Percentiles rank a stretch among this genome's conserved stretches.
phyloP scores from a whole-genome alignment of 2,329 filamentous ascomycete genomes.

The Aspergillus persii region DNA sequence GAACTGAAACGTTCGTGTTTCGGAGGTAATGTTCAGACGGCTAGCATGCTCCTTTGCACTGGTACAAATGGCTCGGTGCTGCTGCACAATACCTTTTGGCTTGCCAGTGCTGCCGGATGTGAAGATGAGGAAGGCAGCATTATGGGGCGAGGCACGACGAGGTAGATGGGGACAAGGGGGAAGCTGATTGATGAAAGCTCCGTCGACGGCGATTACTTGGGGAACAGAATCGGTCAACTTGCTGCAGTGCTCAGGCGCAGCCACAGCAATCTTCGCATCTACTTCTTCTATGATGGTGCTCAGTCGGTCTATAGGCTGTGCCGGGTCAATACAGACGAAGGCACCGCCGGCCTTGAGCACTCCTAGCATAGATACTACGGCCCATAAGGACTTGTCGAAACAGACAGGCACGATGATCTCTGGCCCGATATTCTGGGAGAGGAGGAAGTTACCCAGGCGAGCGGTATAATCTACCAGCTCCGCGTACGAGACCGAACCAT shows the following conservation, averaged over 20 bases:
- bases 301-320: background rate
- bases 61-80: conserved; percentile 54
- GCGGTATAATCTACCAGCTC: conserved; percentile 22
- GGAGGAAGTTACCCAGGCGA: conserved; percentile 25
- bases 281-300: conserved; percentile 9
- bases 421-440: conserved; percentile 27
- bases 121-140: conserved; percentile 59
- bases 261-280: conserved; percentile 6
- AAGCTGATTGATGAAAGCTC: conserved; percentile 31
- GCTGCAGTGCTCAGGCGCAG: conserved; percentile 4
- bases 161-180: conserved; percentile 1
- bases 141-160: conserved; percentile 26
- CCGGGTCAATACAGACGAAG: conserved; percentile 2
- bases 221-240: background rate
- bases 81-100: conserved; percentile 57
- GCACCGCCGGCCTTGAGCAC: conserved; percentile 10
- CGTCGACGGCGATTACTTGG: background rate
- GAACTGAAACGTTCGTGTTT: conserved; percentile 42
- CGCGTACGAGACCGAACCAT: conserved; percentile 9
- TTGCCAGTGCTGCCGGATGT: conserved; percentile 25
- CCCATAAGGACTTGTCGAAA: conserved; percentile 12
- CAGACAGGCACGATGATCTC: conserved; percentile 10
- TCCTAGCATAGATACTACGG: conserved; percentile 4
- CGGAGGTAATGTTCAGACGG: conserved; percentile 44
- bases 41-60: conserved; percentile 45